Evolutionary conservation across 2,329 filamentous ascomycete species (phyloP).

Genomic region (Hypoxylon rubiginosum): DNA sequence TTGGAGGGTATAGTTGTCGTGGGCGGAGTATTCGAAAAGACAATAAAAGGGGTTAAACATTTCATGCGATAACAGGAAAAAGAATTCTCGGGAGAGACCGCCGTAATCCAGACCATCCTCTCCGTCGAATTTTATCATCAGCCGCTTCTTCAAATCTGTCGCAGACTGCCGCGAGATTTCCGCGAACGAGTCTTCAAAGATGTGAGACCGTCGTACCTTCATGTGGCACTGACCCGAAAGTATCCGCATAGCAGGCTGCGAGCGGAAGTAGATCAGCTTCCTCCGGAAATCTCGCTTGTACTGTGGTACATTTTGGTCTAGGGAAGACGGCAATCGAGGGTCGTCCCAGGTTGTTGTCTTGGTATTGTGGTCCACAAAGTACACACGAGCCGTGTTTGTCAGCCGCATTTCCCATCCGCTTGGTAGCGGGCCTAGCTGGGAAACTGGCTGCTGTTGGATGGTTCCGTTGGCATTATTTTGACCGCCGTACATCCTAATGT

Average conservation of each 20-base stretch:
- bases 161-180: conserved; percentile 98
- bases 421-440: conserved; percentile 92
- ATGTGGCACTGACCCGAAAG: conserved; percentile 97
- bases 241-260: conserved; percentile 95
- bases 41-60: conserved; percentile 99
- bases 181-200: conserved; percentile 98
- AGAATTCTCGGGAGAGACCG: conserved; percentile 97
- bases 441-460: conserved; percentile 97
- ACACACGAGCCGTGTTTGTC: conserved; percentile 96
- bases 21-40: conserved; percentile 98
- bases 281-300: conserved; percentile 99
- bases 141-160: conserved; percentile 94
- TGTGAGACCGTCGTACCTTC: conserved; percentile 95
- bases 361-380: conserved; percentile 99
- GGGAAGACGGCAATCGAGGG: conserved; percentile 90
- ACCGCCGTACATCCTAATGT: conserved; percentile 96
- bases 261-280: conserved; percentile 99
- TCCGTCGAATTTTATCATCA: conserved; percentile 99
- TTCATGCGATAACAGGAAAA: conserved; percentile 98
- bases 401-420: conserved; percentile 99
- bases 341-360: conserved; percentile 99
- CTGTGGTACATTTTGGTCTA: conserved; percentile 98
- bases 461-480: conserved; percentile 87
- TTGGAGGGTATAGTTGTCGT: conserved; percentile 99
- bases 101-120: conserved; percentile 98